Conservation (phyloP, 805 yeast genomes). For the Nadsonia fulvescens region DNA sequence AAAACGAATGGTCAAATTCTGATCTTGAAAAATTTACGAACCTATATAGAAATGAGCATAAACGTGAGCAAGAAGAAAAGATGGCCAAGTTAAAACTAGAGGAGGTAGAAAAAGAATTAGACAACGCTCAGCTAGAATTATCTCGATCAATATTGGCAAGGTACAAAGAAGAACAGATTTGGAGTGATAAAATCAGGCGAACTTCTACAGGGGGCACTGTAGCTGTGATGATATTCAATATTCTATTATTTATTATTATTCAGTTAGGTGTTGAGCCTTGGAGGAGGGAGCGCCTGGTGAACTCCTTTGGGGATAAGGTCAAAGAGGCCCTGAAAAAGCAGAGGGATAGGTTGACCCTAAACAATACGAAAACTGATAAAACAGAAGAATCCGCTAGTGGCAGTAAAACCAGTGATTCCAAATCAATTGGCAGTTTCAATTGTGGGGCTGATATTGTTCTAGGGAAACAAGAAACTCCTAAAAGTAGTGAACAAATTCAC, state of each 20-base stretch:
- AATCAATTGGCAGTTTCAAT: too few relatives aligned
- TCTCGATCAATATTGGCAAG: slow-evolving; percentile 68
- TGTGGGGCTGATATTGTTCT: too few relatives aligned
- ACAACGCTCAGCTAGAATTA: slow-evolving; percentile 47
- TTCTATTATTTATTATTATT: slow-evolving; percentile 57
- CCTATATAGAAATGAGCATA: slow-evolving; percentile 66
- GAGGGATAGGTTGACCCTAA: too few relatives aligned
- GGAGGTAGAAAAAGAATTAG: slow-evolving; percentile 42
- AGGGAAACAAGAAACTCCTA: too few relatives aligned
- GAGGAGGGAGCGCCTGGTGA: slow-evolving; percentile 68
- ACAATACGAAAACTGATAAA: too few relatives aligned
- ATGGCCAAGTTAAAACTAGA: slow-evolving; percentile 30
- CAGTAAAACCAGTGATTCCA: too few relatives aligned
- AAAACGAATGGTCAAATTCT: slow-evolving; percentile 56
- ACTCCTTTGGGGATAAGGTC: slow-evolving; percentile 69
- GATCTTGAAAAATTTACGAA: slow-evolving; percentile 78
- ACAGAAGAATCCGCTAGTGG: too few relatives aligned
- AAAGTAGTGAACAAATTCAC: too few relatives aligned
- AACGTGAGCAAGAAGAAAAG: slow-evolving; percentile 42
- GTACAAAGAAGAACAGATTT: slow-evolving; percentile 91
- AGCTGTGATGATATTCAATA: slow-evolving; percentile 72
- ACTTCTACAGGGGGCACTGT: slow-evolving; percentile 97
- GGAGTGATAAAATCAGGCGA: slow-evolving; percentile 92
- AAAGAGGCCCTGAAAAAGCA: slow-evolving; percentile 20
- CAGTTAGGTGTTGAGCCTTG: slow-evolving; percentile 88